Percentiles rank a stretch among this genome's conserved stretches.
phyloP scores from a whole-genome alignment of 2,329 filamentous ascomycete species.

The Clonostachys rosea region DNA sequence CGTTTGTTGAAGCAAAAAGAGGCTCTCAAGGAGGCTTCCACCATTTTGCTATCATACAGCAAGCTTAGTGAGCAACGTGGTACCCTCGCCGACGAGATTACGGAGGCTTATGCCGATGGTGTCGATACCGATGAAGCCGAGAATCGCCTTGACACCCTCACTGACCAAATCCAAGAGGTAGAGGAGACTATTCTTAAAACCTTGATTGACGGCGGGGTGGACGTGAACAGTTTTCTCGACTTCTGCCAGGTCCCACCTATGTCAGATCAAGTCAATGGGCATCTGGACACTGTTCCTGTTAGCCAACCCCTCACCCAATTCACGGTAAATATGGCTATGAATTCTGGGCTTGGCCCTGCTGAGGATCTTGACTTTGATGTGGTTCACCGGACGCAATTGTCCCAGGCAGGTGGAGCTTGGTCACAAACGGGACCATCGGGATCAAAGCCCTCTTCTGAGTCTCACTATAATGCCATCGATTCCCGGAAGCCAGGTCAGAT shows the following conservation, averaged over 20 bases:
- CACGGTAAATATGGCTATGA: constrained; percentile 22
- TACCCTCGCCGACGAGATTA: constrained; percentile 37
- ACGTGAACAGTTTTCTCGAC: constrained; percentile 31
- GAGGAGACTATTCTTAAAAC: constrained; percentile 34
- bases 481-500: too few species aligned
- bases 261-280: too few species aligned
- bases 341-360: constrained; percentile 22
- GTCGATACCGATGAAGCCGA: constrained; percentile 49
- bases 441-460: too few species aligned
- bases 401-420: too few species aligned
- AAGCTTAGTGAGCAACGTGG: constrained; percentile 37
- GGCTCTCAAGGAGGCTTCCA: constrained; percentile 31
- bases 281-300: constrained; percentile 29
- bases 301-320: constrained; percentile 32
- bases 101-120: constrained; percentile 43
- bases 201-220: constrained; percentile 39
- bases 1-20: constrained; percentile 38
- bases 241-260: constrained; percentile 5
- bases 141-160: constrained; percentile 40
- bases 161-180: constrained; percentile 34
- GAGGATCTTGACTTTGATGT: constrained; percentile 36
- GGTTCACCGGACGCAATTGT: constrained; percentile 43
- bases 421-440: too few species aligned
- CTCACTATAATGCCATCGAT: too few species aligned
- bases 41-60: constrained; percentile 35